A percentile compares a stretch with the other conserved stretches of the same genome.
Evolutionary conservation across 257 asterid genomes (phyloP).

Genomic region (Solanum dulcamara): DNA sequence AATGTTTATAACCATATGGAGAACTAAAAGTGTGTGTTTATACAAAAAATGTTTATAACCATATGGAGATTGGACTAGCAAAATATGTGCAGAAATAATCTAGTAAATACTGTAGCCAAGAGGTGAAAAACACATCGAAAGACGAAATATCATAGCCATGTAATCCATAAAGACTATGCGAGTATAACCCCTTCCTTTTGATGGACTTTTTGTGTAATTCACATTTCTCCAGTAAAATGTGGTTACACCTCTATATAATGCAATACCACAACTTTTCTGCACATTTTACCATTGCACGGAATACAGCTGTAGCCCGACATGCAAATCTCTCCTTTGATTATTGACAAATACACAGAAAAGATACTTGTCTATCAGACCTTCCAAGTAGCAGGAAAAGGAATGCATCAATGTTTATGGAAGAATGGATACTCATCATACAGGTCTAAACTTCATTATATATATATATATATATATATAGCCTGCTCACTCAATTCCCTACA

Average conservation of each 20-base stretch:
- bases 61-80: not conserved
- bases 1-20: not conserved
- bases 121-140: not conserved
- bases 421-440: not conserved
- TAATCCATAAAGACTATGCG: not conserved
- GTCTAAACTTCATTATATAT: not conserved
- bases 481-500: not conserved
- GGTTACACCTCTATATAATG: not conserved
- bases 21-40: not conserved
- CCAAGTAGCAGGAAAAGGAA: not conserved
- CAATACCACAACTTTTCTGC: not conserved
- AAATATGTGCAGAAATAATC: not conserved
- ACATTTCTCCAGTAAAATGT: not conserved
- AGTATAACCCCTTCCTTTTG: not conserved
- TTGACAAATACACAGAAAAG: not conserved
- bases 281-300: not conserved
- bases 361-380: not conserved
- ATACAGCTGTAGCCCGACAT: not conserved
- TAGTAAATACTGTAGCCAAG: not conserved
- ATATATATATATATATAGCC: too few relatives aligned
- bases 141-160: not conserved
- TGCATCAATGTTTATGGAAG: not conserved
- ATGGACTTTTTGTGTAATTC: not conserved
- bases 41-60: not conserved
- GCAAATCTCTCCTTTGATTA: not conserved